Evolutionary conservation across 805 yeast species (phyloP).

Genomic region (Candida boidinii): DNA sequence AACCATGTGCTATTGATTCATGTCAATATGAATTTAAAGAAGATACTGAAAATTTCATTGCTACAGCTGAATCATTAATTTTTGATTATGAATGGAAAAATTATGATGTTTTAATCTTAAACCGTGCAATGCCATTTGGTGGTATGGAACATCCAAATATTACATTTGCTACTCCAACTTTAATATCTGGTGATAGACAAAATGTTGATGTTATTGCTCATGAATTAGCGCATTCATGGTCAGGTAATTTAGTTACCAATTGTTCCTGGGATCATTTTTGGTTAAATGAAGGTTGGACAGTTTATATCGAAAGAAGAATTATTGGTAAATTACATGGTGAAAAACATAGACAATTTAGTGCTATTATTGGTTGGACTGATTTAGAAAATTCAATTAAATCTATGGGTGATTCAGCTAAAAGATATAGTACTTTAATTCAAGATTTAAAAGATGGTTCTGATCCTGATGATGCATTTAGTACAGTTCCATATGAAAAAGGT

Average conservation of each 20-base stretch:
- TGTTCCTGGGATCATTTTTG: conserved; percentile 91
- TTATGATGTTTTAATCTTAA: conserved; percentile 74
- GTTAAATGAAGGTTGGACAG: conserved; percentile 96
- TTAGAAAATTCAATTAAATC: conserved; percentile 56
- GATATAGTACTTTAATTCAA: conserved; percentile 61
- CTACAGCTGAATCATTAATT: conserved; percentile 67
- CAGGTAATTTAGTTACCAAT: conserved; percentile 85
- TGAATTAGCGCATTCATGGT: conserved; percentile 90
- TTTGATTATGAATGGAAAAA: conserved; percentile 80
- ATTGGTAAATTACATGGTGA: conserved; percentile 75
- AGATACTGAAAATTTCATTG: conserved; percentile 74
- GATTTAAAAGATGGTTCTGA: conserved; percentile 61
- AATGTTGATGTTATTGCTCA: conserved; percentile 89
- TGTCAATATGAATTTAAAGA: conserved; percentile 74
- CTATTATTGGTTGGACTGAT: conserved; percentile 85
- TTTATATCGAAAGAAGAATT: conserved; percentile 80
- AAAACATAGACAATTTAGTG: conserved; percentile 66
- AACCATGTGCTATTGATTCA: conserved; percentile 56
- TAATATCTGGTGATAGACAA: conserved; percentile 75
- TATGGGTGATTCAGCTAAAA: conserved; percentile 44
- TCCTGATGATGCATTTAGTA: conserved; percentile 84
- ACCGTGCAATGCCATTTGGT: conserved; percentile 75
- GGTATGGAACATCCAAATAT: conserved; percentile 95
- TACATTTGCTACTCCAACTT: conserved; percentile 85
- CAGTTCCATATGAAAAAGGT: conserved; percentile 90